Evolutionary conservation across 2,329 filamentous ascomycete species (phyloP), one percentile per base, ranked within the genome.

Genomic region (Teratosphaeria zuluensis): DNA sequence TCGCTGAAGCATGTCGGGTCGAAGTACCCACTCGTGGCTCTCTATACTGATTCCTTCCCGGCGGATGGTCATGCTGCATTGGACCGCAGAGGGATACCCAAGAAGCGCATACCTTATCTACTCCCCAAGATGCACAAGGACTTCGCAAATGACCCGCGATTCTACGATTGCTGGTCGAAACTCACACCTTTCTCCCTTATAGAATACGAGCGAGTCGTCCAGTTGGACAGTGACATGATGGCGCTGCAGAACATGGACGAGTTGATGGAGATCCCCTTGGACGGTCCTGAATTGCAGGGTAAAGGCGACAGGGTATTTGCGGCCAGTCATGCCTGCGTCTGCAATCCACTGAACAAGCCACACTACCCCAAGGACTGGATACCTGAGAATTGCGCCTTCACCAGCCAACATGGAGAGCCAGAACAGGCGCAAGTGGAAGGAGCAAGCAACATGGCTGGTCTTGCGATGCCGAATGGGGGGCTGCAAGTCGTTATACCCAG

Each of bases 91-190:
- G 79, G 81, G 56, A 92, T 95, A 64, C 78, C 84, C 31, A 82
- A 82, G 60, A 84, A 88, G 73, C 82, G 79, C 66, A 85, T 95
- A 66, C 82, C 85, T 54, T 88, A 89, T 73, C 81, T 96, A 46
- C 77, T 88, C 11, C 89, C 90, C 1, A 80, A 81, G 2, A 74
- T 79, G 35, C 72, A 77, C 55, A 85, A 84, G 61, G 85, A 89
- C 75, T 95, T 85, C 77, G 81, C 78, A 67, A 82, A 88, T 61
- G 90, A 95, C 73, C 85, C 87, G 55, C 86, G 91, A 65, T 95
- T 95, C 80, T 87, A 90, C 75, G 89, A 95, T 74, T 91, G 87
- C 79, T 96, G 90, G 90, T 89, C 82, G 73, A 96, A 95, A 75
- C 82, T 96, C 31, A 83, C 86, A 16, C 84, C 88, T 5, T 96